phyloP scores from a whole-genome alignment of 2,329 filamentous ascomycete species.

The Herpotrichia juniperi region DNA sequence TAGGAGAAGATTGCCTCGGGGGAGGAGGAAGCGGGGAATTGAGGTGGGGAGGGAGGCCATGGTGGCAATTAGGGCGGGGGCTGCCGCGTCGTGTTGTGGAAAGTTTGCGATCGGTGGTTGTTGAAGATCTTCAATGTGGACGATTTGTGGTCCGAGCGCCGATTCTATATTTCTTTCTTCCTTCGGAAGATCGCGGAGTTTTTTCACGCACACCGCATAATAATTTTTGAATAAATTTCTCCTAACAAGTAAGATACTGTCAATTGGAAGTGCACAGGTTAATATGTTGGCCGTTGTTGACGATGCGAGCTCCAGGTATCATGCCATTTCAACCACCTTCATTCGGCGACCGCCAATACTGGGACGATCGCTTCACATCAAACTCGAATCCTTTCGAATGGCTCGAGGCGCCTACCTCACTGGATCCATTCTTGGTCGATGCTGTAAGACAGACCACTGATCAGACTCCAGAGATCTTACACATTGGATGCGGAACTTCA shows the following conservation, averaged over 20 bases:
- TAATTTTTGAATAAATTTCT: too few species aligned
- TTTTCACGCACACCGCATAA: background rate
- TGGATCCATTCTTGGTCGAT: conserved; percentile 35
- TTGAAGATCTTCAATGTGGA: conserved; percentile 2
- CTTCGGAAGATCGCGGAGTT: too few species aligned
- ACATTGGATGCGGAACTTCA: conserved; percentile 49
- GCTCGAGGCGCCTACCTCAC: conserved; percentile 37
- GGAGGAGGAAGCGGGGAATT: conserved; percentile 44
- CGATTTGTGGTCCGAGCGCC: conserved; percentile 2
- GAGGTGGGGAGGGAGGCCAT: conserved; percentile 39
- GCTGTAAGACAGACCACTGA: conserved; percentile 21
- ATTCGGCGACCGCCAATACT: conserved; percentile 44
- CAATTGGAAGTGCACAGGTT: background rate
- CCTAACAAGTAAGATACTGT: too few species aligned
- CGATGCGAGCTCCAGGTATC: background rate
- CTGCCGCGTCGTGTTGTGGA: conserved; percentile 4
- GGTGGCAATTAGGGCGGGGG: conserved; percentile 1
- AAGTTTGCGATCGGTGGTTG: conserved; percentile 1
- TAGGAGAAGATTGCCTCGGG: conserved; percentile 30
- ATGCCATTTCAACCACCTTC: conserved; percentile 33
- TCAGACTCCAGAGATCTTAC: conserved; percentile 34
- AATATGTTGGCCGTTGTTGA: too few species aligned
- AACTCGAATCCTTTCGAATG: conserved; percentile 46
- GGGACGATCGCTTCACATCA: conserved; percentile 43
- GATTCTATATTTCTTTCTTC: background rate